A percentile compares a stretch with the other conserved stretches of the same genome.
phyloP scores from a whole-genome alignment of 2,329 filamentous ascomycete species.

The Apiospora aurea region DNA sequence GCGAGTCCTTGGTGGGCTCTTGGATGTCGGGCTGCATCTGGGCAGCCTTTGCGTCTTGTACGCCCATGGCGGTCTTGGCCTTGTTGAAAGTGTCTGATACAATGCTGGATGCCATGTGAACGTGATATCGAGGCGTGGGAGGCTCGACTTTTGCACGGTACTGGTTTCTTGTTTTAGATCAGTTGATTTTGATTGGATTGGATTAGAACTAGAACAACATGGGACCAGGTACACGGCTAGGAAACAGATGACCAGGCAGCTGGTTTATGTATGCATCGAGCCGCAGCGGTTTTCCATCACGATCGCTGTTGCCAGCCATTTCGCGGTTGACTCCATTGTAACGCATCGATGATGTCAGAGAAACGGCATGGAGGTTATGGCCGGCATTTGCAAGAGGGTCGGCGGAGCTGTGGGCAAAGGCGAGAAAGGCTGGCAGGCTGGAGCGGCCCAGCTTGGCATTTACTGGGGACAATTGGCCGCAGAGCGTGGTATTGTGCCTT shows the following conservation, averaged over 20 bases:
- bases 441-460: background rate
- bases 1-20: conserved; percentile 53
- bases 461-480: background rate
- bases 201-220: background rate
- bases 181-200: background rate
- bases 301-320: background rate
- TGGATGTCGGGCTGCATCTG: conserved; percentile 11
- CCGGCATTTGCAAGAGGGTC: conserved; percentile 4
- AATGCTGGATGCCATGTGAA: conserved; percentile 21
- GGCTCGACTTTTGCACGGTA: background rate
- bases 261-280: background rate
- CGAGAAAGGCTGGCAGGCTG: background rate
- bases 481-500: background rate
- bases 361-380: conserved; percentile 19
- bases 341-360: conserved; percentile 24
- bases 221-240: background rate
- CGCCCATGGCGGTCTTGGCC: conserved; percentile 21
- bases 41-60: conserved; percentile 16
- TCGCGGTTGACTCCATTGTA: conserved; percentile 1
- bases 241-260: background rate
- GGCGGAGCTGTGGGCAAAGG: background rate
- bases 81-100: conserved; percentile 22
- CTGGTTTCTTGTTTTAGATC: background rate
- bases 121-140: background rate
- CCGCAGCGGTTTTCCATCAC: background rate